phyloP scores from a whole-genome alignment of 2,329 filamentous ascomycete species.

The Penicillium crustosum region DNA sequence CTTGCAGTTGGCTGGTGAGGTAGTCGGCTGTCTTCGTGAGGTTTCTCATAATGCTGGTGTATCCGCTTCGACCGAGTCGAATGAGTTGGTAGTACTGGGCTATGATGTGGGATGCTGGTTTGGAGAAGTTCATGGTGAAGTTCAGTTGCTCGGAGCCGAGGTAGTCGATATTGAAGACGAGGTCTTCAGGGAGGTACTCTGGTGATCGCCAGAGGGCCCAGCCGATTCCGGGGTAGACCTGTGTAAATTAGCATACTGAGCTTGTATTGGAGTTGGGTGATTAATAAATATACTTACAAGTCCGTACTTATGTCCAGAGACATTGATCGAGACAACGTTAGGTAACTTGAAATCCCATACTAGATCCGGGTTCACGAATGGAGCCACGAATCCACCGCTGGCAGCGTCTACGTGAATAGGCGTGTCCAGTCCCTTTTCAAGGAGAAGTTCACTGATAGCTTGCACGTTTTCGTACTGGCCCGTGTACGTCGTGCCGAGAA shows the following conservation, averaged over 20 bases:
- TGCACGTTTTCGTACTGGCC: constrained; percentile 72
- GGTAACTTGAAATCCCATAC: constrained; percentile 31
- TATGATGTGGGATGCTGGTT: constrained; percentile 89
- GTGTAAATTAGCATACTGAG: neutral
- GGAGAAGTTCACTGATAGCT: constrained; percentile 64
- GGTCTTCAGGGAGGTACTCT: constrained; percentile 80
- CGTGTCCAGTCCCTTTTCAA: constrained; percentile 44
- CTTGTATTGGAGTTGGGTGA: neutral
- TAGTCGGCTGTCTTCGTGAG: constrained; percentile 85
- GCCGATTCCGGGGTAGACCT: constrained; percentile 84
- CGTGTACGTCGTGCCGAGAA: constrained; percentile 70
- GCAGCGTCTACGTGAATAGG: constrained; percentile 58
- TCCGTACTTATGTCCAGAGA: constrained; percentile 48
- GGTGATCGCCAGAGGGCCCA: constrained; percentile 89
- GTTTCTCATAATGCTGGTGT: constrained; percentile 61
- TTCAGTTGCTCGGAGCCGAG: constrained; percentile 92
- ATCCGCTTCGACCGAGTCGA: constrained; percentile 62
- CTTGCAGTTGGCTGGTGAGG: constrained; percentile 67
- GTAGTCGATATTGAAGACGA: constrained; percentile 99
- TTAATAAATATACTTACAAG: constrained; percentile 41
- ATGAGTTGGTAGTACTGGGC: constrained; percentile 98
- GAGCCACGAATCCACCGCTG: constrained; percentile 45
- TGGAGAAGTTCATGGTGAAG: constrained; percentile 96
- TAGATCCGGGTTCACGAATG: constrained; percentile 40
- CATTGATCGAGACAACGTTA: constrained; percentile 60